These are phyloP conservation scores for Phytophthora foliorum DNA, from an alignment of 352 stramenopile genomes.

Conservation along the genomic window DNA sequence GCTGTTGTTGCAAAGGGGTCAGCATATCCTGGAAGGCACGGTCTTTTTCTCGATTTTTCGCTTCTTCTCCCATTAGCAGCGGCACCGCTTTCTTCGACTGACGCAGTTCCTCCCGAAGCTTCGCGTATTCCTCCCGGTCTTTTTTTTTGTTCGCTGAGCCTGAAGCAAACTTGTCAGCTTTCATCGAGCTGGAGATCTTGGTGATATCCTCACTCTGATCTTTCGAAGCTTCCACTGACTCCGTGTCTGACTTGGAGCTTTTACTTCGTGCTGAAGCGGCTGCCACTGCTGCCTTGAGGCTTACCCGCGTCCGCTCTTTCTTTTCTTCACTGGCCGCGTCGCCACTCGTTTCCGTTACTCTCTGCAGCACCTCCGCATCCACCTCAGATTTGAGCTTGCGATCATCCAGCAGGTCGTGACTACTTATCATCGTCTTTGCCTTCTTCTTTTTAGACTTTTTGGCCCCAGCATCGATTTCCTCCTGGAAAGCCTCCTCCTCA, in stretches of 20 bases:
- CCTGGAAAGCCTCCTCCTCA: slow-evolving; percentile 81
- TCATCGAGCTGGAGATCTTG: slow-evolving; percentile 7
- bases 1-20: slow-evolving; percentile 79
- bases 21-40: slow-evolving; percentile 77
- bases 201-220: slow-evolving; percentile 38
- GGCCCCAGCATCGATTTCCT: slow-evolving; percentile 42
- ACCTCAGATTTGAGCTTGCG: slow-evolving; percentile 71
- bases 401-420: slow-evolving; percentile 76
- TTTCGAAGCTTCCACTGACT: background rate
- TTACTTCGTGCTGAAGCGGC: slow-evolving; percentile 29
- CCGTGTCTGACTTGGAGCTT: slow-evolving; percentile 2
- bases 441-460: slow-evolving; percentile 64
- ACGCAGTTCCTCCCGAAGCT: slow-evolving; percentile 75
- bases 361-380: slow-evolving; percentile 64
- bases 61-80: slow-evolving; percentile 66
- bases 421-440: slow-evolving; percentile 77
- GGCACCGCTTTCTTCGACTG: slow-evolving; percentile 67
- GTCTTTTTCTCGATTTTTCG: slow-evolving; percentile 63
- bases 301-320: slow-evolving; percentile 45
- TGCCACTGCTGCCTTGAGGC: slow-evolving; percentile 60
- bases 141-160: slow-evolving; percentile 29
- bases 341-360: slow-evolving; percentile 48
- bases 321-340: slow-evolving; percentile 32
- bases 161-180: slow-evolving; percentile 16
- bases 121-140: slow-evolving; percentile 70